phyloP scores from a whole-genome alignment of 352 stramenopile genomes.

The Pythium dissotocum region DNA sequence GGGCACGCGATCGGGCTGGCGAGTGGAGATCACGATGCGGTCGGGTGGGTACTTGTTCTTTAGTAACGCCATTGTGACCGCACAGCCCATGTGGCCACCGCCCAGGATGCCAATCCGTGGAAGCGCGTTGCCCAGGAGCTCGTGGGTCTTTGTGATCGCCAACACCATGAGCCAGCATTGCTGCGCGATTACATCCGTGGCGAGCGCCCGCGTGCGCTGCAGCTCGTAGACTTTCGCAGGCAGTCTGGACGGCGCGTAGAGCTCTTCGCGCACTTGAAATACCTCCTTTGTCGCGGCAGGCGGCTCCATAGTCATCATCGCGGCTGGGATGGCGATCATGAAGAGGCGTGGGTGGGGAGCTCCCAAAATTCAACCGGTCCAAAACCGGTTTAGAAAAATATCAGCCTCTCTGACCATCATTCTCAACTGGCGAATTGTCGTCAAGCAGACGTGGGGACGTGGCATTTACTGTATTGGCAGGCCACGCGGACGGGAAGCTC shows the following conservation, averaged over 20 bases:
- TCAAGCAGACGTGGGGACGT: too few relatives aligned
- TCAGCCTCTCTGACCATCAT: background rate
- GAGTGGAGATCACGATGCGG: slow-evolving; percentile 49
- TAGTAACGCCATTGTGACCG: slow-evolving; percentile 52
- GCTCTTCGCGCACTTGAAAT: slow-evolving; percentile 43
- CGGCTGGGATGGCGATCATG: background rate
- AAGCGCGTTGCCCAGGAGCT: slow-evolving; percentile 10
- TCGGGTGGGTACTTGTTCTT: slow-evolving; percentile 38
- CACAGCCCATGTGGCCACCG: slow-evolving; percentile 49
- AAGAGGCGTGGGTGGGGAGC: background rate
- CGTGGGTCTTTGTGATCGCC: slow-evolving; percentile 33
- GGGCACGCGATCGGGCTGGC: slow-evolving; percentile 51
- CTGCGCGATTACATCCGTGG: slow-evolving; percentile 41
- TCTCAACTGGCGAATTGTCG: background rate
- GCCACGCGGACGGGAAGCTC: background rate
- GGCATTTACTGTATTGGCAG: background rate
- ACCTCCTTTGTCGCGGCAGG: background rate
- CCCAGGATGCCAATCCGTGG: slow-evolving; percentile 55
- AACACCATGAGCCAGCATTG: slow-evolving; percentile 44
- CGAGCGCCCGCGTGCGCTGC: slow-evolving; percentile 31
- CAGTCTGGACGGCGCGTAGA: slow-evolving; percentile 40
- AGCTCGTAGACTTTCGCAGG: slow-evolving; percentile 38
- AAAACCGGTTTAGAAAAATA: background rate
- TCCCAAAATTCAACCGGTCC: background rate
- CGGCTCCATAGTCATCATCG: background rate